Evolutionary conservation across 2,329 filamentous ascomycete genomes (phyloP).

Genomic region (Colletotrichum lini): DNA sequence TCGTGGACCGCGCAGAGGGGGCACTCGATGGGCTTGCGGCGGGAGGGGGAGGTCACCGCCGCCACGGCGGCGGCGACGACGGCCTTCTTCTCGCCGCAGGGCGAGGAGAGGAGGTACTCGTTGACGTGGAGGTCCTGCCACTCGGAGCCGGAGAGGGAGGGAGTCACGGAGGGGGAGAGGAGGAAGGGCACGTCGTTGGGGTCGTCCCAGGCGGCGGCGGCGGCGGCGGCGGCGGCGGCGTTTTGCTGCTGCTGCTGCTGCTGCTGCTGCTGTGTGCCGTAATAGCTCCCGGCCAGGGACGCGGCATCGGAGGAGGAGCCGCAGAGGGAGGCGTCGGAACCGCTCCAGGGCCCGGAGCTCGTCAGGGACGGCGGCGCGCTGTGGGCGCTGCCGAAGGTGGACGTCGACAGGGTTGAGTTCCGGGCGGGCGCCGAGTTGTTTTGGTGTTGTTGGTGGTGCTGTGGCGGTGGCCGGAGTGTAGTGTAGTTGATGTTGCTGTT

Average conservation of each 20-base stretch:
- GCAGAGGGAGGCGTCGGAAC: slow-evolving; percentile 57
- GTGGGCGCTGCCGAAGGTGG: slow-evolving; percentile 57
- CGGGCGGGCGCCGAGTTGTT: background rate
- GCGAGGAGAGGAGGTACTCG: slow-evolving; percentile 42
- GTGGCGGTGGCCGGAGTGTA: slow-evolving; percentile 3
- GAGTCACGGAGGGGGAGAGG: slow-evolving; percentile 53
- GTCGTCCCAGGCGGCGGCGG: slow-evolving; percentile 54
- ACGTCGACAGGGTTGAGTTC: slow-evolving; percentile 57
- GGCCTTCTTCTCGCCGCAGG: slow-evolving; percentile 57
- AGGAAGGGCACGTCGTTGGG: slow-evolving; percentile 56
- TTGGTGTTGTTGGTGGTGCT: background rate
- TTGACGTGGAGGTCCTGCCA: slow-evolving; percentile 31
- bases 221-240: too few species aligned
- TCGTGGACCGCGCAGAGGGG: slow-evolving; percentile 62
- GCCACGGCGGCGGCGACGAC: background rate
- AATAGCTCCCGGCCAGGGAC: slow-evolving; percentile 55
- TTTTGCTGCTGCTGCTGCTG: slow-evolving; percentile 20
- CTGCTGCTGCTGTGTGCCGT: background rate
- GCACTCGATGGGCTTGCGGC: slow-evolving; percentile 52
- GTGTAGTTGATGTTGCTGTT: background rate
- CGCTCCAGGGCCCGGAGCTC: slow-evolving; percentile 52
- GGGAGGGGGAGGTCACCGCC: background rate
- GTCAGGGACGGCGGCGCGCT: slow-evolving; percentile 54
- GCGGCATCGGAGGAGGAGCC: slow-evolving; percentile 53
- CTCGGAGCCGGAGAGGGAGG: slow-evolving; percentile 30